A percentile compares a stretch with the other conserved stretches of the same genome.
These are phyloP conservation scores for Fusarium aywerte DNA, from an alignment of 2,329 filamentous ascomycete species.

Conservation along the genomic window DNA sequence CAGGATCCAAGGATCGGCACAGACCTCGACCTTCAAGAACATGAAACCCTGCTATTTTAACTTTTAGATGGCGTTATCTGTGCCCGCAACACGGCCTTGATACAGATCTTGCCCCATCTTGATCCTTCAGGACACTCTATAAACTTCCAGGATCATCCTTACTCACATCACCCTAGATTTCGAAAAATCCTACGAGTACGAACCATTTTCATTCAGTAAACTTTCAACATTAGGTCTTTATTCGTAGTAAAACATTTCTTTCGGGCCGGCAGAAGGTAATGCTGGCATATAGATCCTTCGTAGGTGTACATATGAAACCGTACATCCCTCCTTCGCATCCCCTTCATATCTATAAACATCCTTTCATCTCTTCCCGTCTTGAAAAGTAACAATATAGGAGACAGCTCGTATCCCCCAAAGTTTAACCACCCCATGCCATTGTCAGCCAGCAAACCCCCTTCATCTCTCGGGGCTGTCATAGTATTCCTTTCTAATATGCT, in stretches of 20 bases:
- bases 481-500: conserved; percentile 35
- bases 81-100: conserved; percentile 1
- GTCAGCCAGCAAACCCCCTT: neutral
- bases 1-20: conserved; percentile 20
- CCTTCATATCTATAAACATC: conserved; percentile 27
- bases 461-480: conserved; percentile 7
- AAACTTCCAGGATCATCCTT: neutral
- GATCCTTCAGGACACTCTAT: neutral
- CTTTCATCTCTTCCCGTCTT: conserved; percentile 20
- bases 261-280: conserved; percentile 1
- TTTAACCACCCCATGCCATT: conserved; percentile 8
- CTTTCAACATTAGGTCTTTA: neutral
- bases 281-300: conserved; percentile 2
- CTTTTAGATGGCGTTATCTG: conserved; percentile 9
- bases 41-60: neutral
- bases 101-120: conserved; percentile 23
- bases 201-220: conserved; percentile 8
- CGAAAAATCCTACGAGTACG: conserved; percentile 2
- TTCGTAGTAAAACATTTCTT: conserved; percentile 9
- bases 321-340: conserved; percentile 11
- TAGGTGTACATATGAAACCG: conserved; percentile 29
- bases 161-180: neutral
- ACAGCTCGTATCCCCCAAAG: neutral
- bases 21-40: neutral
- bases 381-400: neutral